Base-by-base conservation (phyloP, 805 yeast species). In the Pichia kluyveri region DNA sequence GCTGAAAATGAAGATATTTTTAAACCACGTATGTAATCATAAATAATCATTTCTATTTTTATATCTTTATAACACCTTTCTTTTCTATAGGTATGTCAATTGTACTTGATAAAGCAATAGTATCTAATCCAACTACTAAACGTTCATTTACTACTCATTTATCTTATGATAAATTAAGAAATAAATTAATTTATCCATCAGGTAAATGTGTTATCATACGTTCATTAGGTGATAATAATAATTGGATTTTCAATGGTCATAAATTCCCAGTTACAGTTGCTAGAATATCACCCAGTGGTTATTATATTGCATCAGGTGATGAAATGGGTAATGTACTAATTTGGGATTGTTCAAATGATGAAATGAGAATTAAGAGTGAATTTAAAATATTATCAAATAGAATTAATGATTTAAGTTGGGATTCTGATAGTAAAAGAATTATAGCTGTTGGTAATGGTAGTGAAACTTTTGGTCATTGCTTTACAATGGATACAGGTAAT, bases 381-480 rank as follows among this genome's bases (percentile, higher is more conserved):
- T 86, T 80, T 61, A 67, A 62, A 37, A 79, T 89, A 28, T 75
- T 91, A 47, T 76, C 83, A 38, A 96, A 96, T 5, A 77, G 86
- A 8, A 80, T 93, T 59, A 83, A 77, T 55, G 90, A 86, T 51
- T 69, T 91, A 51, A 83, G 87, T 1, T 91, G 98, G 98, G 98
- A 93, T 63, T 82, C 83, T 28, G 99, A 91, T 60, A 79, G 82
- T 42, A 72, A 80, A 51, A 76, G 99, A 56, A 69, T 93, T 45
- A 86, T 93, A 60, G 96, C 96, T 1, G 98, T 90, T 11, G 99
- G 99, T 47, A 83, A 86, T 56, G 99, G 98, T 44, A 83, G 83
- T 55, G 96, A 89, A 57, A 76, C 85, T 51, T 90, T 79, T 60
- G 99, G 98, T 8, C 96, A 85, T 56, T 89, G 95, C 54, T 87